Evolutionary conservation across 495 filamentous ascomycete species (phyloP).

Genomic region (Penicillium fimorum): DNA sequence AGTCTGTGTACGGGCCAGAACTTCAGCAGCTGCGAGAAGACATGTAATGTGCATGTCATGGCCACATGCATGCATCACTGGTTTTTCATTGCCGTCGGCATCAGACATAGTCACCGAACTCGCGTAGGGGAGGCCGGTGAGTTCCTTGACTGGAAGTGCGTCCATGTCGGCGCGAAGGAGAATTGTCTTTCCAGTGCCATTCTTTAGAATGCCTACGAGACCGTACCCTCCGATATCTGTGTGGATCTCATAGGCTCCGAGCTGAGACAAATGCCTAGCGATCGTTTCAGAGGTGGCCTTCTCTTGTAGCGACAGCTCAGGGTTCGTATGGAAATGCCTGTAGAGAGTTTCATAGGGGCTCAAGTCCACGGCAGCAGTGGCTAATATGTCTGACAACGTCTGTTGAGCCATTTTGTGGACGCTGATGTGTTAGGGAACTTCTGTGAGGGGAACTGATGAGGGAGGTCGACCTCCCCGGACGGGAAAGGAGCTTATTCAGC

Average conservation of each 20-base stretch:
- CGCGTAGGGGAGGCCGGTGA: constrained; percentile 50
- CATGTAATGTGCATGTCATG: constrained; percentile 59
- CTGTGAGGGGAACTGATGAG: not conserved
- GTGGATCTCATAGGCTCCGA: constrained; percentile 39
- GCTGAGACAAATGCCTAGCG: constrained; percentile 32
- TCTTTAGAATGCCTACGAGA: constrained; percentile 43
- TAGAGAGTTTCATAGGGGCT: constrained; percentile 52
- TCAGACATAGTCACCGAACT: constrained; percentile 44
- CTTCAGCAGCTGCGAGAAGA: constrained; percentile 50
- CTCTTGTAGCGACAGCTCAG: constrained; percentile 58
- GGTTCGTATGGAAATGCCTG: constrained; percentile 54
- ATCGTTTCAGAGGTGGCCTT: constrained; percentile 44
- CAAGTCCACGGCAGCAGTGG: constrained; percentile 26
- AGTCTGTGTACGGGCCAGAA: constrained; percentile 27
- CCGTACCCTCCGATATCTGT: constrained; percentile 51
- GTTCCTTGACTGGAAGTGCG: constrained; percentile 51
- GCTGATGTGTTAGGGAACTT: not conserved
- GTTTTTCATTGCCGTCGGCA: constrained; percentile 41
- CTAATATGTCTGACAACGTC: constrained; percentile 27
- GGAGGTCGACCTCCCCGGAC: not conserved
- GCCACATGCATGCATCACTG: constrained; percentile 57
- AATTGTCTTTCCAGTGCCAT: constrained; percentile 49
- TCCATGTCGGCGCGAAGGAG: constrained; percentile 56
- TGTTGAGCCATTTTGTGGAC: constrained; percentile 21
- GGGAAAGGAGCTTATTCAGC: not conserved